Evolutionary conservation across 2,329 filamentous ascomycete species (phyloP).

Genomic region (Talaromyces sp.): DNA sequence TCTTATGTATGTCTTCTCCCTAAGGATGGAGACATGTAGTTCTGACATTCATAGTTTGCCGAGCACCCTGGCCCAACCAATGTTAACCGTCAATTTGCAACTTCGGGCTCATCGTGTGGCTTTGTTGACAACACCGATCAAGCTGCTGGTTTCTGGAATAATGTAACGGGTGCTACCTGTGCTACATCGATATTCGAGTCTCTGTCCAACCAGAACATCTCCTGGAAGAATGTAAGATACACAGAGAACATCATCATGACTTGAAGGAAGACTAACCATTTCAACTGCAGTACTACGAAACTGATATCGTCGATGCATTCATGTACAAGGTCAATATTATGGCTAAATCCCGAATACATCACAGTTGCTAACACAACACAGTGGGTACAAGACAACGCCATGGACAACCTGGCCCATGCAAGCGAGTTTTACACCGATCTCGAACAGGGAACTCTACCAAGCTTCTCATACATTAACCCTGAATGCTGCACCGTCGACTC

Average conservation of each 20-base stretch:
- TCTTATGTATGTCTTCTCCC: slow-evolving; percentile 30
- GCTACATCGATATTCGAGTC: slow-evolving; percentile 43
- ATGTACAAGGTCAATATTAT: slow-evolving; percentile 35
- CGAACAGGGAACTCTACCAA: slow-evolving; percentile 64
- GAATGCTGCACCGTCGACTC: slow-evolving; percentile 42
- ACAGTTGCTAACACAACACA: slow-evolving; percentile 11
- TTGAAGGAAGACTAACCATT: background rate
- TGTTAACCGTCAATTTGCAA: slow-evolving; percentile 45
- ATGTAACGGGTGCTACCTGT: slow-evolving; percentile 39
- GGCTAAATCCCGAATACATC: no score
- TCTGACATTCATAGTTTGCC: slow-evolving; percentile 28
- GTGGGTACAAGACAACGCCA: slow-evolving; percentile 43
- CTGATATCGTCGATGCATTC: slow-evolving; percentile 40
- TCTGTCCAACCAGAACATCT: slow-evolving; percentile 38
- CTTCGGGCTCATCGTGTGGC: slow-evolving; percentile 39
- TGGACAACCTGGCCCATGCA: slow-evolving; percentile 35
- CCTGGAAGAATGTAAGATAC: slow-evolving; percentile 40
- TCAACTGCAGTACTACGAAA: slow-evolving; percentile 38
- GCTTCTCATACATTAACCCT: slow-evolving; percentile 60
- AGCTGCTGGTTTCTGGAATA: slow-evolving; percentile 35
- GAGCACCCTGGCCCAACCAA: slow-evolving; percentile 47
- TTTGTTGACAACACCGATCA: slow-evolving; percentile 37
- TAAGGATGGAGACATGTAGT: background rate
- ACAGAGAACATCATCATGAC: background rate
- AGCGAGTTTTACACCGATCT: slow-evolving; percentile 67